Evolutionary conservation across 1,284 basidiomycete genomes (phyloP).

Genomic region (Pyrrhoderma noxium): DNA sequence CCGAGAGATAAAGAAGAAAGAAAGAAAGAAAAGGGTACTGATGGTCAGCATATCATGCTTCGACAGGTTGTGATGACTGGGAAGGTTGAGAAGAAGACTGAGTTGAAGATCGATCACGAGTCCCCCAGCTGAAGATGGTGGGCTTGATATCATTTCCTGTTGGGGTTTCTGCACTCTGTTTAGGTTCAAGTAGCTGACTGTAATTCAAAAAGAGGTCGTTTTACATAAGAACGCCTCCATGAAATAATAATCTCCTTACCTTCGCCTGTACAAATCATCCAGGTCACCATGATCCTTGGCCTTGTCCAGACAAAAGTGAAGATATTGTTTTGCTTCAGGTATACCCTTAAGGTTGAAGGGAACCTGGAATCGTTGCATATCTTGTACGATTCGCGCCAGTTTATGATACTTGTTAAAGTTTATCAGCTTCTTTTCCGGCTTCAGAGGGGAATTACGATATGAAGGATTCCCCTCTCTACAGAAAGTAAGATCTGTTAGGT

Average conservation of each 20-base stretch:
- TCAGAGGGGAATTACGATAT: constrained; percentile 71
- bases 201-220: too few relatives aligned
- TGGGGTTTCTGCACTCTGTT: constrained; percentile 62
- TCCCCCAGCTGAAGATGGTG: constrained; percentile 71
- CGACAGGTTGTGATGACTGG: constrained; percentile 6
- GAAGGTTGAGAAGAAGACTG: constrained; percentile 2
- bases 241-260: constrained; percentile 37
- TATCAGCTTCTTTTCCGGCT: constrained; percentile 74
- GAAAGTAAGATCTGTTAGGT: constrained; percentile 91
- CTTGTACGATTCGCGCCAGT: constrained; percentile 82
- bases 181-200: constrained; percentile 74
- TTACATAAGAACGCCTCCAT: background rate
- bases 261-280: constrained; percentile 75
- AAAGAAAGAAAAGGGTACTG: background rate
- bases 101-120: constrained; percentile 36
- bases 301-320: constrained; percentile 65
- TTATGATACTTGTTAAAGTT: constrained; percentile 97
- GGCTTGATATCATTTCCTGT: constrained; percentile 57
- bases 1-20: background rate
- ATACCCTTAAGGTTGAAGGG: constrained; percentile 79
- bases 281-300: constrained; percentile 67
- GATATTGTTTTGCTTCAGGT: constrained; percentile 75
- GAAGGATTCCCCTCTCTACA: constrained; percentile 92
- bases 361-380: constrained; percentile 92
- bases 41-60: constrained; percentile 5